Base-by-base conservation (phyloP, 805 yeast species). In the Starmerella bombicola region DNA sequence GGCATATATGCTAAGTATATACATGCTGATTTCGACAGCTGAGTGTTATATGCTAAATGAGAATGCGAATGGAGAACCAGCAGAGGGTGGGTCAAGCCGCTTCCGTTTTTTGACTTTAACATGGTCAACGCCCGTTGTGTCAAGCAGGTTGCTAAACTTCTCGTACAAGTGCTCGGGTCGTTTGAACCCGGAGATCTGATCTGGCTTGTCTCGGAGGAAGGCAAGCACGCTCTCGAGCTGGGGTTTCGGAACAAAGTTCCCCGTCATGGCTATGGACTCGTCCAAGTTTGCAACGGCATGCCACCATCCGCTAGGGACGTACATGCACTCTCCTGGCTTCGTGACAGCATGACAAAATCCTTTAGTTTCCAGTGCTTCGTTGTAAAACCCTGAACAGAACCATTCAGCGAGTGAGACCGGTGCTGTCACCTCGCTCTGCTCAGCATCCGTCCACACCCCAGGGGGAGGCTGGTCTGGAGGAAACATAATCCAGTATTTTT, bases 241-340 rank as follows among this genome's bases (percentile, higher is more conserved):
- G 4, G 62, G 55, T 30, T 57, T 56, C 0, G 95, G 93, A 9
- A 83, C 86, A 59, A 86, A 85, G 58, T 85, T 85, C 49, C 83
- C 93, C 0, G 96, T 85, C 52, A 85, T 61, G 0, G 95, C 96
- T 16, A 85, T 76, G 31, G 56, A 45, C 21, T 55, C 58, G 55
- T 79, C 84, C 10, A 85, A 54, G 52, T 85, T 85, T n/a, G 85
- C 81, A 23, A 86, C 96, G 35, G 76, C 66, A 64, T 85, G 96
- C 96, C 96, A 85, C 96, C 96, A 85, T 1, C 93, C 93, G n/a
- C 85, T 70, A 3, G 96, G 96, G 6, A 85, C 96, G 56, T 80
- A 74, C 68, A 84, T 71, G 45, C 84, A 78, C 56, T 86, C 93
- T 5, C 86, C 88, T 0, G 84, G 79, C 48, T 73, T 74, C 0